Evolutionary conservation across 805 yeast genomes (phyloP), one percentile per base, ranked within the genome.

Genomic region (Kodamaea laetipori): DNA sequence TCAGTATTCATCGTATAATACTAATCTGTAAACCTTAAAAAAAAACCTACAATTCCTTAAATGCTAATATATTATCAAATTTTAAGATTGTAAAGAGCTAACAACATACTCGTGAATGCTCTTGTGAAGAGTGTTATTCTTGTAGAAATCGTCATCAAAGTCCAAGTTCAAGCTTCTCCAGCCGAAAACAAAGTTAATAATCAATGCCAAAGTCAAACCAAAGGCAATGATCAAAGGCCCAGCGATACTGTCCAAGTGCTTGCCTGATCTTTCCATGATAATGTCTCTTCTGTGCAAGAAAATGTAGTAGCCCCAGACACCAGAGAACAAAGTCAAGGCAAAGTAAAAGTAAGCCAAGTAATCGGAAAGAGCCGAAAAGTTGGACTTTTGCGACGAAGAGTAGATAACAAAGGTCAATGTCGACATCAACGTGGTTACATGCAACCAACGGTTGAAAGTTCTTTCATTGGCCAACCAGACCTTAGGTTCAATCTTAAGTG

Each of bases 381-480:
- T 77, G 0, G 97, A 82, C 21, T 73, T 70, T 49, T 75, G 71
- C 15, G 88, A 86, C 8, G 96, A 83, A 31, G 82, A 78, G 69
- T 87, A 87, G 43, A 94, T 78, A 11, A 94, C 76, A 58, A 90
- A 90, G 0, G 98, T 89, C 55, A 94, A 69, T 0, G 90, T 82
- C 15, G 96, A 82, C 53, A 94, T 74, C 60, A 94, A 71, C 0
- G 95, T 81, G 10, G 95, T 86, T 16, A 92, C 92, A 51, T 85
- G 90, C 52, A 94, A 73, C 99, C 99, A 94, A 65, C 95, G 80
- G 72, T 88, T 84, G 70, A 90, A 92, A 3, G 99, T 94, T 64
- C 99, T 84, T 70, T 94, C 99, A 60, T 94, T 94, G 21, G 99
- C 99, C 51, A 94, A 75, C 97, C 98, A 94, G 10, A 94, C 99